Conservation (phyloP, 495 filamentous ascomycete species). For the Cercophora scortea region DNA sequence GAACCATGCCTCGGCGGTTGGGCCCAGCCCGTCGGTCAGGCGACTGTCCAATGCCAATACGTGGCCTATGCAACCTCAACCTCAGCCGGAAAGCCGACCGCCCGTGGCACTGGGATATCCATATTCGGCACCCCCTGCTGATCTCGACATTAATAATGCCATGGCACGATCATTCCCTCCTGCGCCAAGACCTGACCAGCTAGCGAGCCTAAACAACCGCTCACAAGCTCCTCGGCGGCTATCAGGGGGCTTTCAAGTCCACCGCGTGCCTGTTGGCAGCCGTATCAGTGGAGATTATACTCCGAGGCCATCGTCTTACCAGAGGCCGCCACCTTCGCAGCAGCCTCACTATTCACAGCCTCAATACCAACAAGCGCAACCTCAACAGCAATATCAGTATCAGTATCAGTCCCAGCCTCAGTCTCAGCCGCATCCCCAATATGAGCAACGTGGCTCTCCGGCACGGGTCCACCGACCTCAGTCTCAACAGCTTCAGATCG, state of each 20-base stretch:
- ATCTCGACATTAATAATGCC: constrained; percentile 17
- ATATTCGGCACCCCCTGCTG: constrained; percentile 31
- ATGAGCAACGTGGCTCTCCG: background rate
- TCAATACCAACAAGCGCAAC: constrained; percentile 16
- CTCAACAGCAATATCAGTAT: constrained; percentile 9
- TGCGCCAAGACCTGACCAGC: constrained; percentile 21
- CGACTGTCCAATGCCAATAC: constrained; percentile 34
- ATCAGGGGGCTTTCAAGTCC: constrained; percentile 25
- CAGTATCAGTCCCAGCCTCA: constrained; percentile 15
- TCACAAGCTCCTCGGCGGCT: constrained; percentile 14
- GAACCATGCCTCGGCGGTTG: background rate
- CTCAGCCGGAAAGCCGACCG: background rate
- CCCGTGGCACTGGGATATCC: constrained; percentile 27
- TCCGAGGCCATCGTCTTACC: constrained; percentile 11
- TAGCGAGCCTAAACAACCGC: constrained; percentile 14
- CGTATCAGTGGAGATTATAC: constrained; percentile 6
- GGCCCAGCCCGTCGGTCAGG: constrained; percentile 13
- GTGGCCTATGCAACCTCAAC: constrained; percentile 32
- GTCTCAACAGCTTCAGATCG: constrained; percentile 15
- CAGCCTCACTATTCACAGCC: constrained; percentile 18
- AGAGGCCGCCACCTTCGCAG: constrained; percentile 13
- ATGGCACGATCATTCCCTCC: constrained; percentile 24
- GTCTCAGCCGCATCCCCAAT: background rate
- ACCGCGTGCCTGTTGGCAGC: constrained; percentile 21
- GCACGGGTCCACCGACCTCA: constrained; percentile 17